These are phyloP conservation scores for Helicostylum pulchrum DNA, from an alignment of 192 early-diverging fungal species.

Conservation along the genomic window DNA sequence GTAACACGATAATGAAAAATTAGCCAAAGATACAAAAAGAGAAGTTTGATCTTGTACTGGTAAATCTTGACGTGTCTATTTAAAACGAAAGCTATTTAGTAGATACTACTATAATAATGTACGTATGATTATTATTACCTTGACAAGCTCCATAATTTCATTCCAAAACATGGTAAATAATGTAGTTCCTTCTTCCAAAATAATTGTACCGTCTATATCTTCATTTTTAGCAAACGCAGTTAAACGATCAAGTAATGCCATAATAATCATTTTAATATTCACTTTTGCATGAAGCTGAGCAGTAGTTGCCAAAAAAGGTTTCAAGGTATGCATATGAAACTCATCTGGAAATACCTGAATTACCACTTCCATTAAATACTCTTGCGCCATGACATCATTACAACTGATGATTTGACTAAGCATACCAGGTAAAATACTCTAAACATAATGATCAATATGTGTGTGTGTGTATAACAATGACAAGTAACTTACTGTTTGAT, in stretches of 20 bases:
- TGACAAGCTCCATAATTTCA: slow-evolving; percentile 89
- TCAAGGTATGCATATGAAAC: slow-evolving; percentile 90
- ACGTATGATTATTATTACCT: slow-evolving; percentile 43
- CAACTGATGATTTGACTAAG: slow-evolving; percentile 96
- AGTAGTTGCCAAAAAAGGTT: slow-evolving; percentile 82
- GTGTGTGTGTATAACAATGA: not conserved
- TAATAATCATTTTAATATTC: slow-evolving; percentile 95
- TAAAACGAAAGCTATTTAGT: not conserved
- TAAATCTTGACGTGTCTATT: slow-evolving; percentile 83
- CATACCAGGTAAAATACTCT: slow-evolving; percentile 85
- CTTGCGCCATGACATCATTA: slow-evolving; percentile 96
- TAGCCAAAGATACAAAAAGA: slow-evolving; percentile 79
- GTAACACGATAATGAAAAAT: slow-evolving; percentile 87
- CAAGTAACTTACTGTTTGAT: slow-evolving; percentile 69
- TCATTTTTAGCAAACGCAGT: slow-evolving; percentile 84
- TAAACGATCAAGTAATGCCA: slow-evolving; percentile 91
- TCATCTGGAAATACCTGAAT: slow-evolving; percentile 98
- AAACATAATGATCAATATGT: not conserved
- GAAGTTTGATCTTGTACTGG: slow-evolving; percentile 87
- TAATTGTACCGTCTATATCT: slow-evolving; percentile 22
- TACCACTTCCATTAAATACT: slow-evolving; percentile 99
- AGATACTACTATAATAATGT: not conserved
- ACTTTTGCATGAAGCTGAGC: slow-evolving; percentile 88
- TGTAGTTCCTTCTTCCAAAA: slow-evolving; percentile 75
- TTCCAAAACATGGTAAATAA: slow-evolving; percentile 98